Conservation (phyloP, 2,329 filamentous ascomycete species). For the Trichoderma polysporum region DNA sequence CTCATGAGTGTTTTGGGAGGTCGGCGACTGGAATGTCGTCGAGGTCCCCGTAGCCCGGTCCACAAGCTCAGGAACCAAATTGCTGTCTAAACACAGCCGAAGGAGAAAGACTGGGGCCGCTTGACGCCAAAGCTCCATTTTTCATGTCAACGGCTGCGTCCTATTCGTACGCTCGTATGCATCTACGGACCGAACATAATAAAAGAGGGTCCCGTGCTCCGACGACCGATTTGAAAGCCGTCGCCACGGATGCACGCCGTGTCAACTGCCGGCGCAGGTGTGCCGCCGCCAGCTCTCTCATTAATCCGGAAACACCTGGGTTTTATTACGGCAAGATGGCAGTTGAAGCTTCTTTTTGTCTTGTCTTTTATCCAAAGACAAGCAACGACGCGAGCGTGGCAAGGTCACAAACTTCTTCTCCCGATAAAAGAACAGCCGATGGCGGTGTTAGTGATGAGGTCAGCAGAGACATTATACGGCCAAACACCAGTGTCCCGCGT, state of each 20-base stretch:
- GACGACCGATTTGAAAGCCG: slow-evolving; percentile 15
- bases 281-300: neutral
- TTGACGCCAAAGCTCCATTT: neutral
- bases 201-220: slow-evolving; percentile 13
- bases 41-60: slow-evolving; percentile 14
- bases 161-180: slow-evolving; percentile 15
- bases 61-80: slow-evolving; percentile 15
- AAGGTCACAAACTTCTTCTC: neutral
- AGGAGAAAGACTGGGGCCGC: neutral
- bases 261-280: slow-evolving; percentile 12
- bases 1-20: slow-evolving; percentile 6
- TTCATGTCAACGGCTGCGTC: slow-evolving; percentile 13
- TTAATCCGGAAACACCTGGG: slow-evolving; percentile 8
- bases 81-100: neutral
- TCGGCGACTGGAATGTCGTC: slow-evolving; percentile 16
- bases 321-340: neutral
- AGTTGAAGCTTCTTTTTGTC: neutral
- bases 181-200: slow-evolving; percentile 1
- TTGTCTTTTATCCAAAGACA: neutral
- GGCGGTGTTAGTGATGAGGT: slow-evolving; percentile 4
- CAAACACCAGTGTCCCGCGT: neutral
- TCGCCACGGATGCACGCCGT: slow-evolving; percentile 5
- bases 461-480: neutral
- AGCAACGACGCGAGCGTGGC: neutral
- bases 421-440: neutral